phyloP scores from a whole-genome alignment of 306 rosid genomes.

The Malus asiatica region DNA sequence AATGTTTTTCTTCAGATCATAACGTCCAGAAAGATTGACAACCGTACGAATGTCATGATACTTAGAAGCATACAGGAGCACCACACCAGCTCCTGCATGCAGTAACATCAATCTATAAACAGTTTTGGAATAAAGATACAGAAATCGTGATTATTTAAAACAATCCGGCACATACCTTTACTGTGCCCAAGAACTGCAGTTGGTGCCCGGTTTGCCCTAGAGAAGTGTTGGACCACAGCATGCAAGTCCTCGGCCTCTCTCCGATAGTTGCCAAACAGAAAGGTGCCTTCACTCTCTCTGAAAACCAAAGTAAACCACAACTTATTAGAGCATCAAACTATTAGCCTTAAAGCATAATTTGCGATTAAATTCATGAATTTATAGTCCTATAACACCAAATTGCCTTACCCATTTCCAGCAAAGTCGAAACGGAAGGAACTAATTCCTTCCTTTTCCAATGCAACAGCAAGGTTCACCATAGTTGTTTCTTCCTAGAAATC shows the following conservation, averaged over 20 bases:
- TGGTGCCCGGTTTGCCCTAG: constrained; percentile 30
- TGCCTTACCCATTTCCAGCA: constrained; percentile 62
- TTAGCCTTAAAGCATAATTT: constrained; percentile 8
- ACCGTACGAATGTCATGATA: constrained; percentile 47
- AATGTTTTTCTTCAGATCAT: constrained; percentile 50
- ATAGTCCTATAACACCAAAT: neutral
- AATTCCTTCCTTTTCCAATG: constrained; percentile 47
- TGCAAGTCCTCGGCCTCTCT: constrained; percentile 71
- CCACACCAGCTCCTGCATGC: constrained; percentile 59
- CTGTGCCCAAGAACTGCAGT: constrained; percentile 72
- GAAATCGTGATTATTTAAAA: neutral
- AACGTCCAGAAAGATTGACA: constrained; percentile 72
- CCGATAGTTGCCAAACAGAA: constrained; percentile 43
- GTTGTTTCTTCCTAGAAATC: constrained; percentile 36
- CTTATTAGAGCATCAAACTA: neutral
- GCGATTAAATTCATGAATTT: neutral
- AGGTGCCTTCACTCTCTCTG: constrained; percentile 85
- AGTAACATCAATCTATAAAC: neutral
- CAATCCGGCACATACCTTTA: constrained; percentile 44
- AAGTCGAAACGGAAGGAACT: constrained; percentile 71
- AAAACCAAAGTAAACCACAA: constrained; percentile 13
- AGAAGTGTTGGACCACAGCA: constrained; percentile 52
- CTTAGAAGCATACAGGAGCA: constrained; percentile 66
- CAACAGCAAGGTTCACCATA: constrained; percentile 47
- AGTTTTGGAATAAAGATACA: neutral